These are phyloP conservation scores for Claviceps humidiphila DNA, from an alignment of 2,329 filamentous ascomycete genomes.

Conservation along the genomic window DNA sequence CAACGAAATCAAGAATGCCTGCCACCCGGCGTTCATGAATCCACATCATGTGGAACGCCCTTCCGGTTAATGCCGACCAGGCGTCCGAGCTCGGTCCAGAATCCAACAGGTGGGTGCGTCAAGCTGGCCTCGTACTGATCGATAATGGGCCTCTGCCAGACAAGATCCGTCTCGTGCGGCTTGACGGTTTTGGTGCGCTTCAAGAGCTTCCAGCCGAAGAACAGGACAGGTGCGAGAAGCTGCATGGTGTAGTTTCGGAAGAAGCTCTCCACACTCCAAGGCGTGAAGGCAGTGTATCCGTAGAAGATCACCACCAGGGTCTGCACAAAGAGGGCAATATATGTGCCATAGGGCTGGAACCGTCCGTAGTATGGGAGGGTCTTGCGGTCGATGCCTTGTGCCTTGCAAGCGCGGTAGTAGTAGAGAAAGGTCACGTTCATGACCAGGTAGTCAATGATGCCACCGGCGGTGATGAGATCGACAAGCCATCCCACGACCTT, in stretches of 20 bases:
- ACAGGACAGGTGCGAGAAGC: constrained; percentile 39
- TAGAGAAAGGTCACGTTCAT: constrained; percentile 32
- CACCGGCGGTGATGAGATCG: constrained; percentile 42
- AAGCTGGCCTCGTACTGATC: constrained; percentile 44
- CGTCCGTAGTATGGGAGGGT: constrained; percentile 43
- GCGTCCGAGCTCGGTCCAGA: constrained; percentile 41
- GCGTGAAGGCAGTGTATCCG: constrained; percentile 39
- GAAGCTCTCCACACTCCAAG: constrained; percentile 35
- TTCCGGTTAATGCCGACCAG: constrained; percentile 26
- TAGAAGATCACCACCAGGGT: constrained; percentile 34
- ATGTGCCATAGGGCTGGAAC: constrained; percentile 46
- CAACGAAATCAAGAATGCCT: background rate
- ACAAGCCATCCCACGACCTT: constrained; percentile 40
- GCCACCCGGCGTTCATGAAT: constrained; percentile 1
- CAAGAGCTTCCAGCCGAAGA: constrained; percentile 48
- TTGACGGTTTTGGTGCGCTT: constrained; percentile 43
- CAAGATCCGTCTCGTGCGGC: constrained; percentile 42
- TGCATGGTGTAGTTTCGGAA: constrained; percentile 45
- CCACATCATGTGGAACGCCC: constrained; percentile 9
- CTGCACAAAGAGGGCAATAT: constrained; percentile 30
- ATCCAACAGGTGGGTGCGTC: constrained; percentile 32
- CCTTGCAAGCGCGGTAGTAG: constrained; percentile 38
- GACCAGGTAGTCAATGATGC: constrained; percentile 50
- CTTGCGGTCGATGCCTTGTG: constrained; percentile 37
- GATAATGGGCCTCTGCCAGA: constrained; percentile 46